Evolutionary conservation across 2,329 filamentous ascomycete genomes (phyloP).

Genomic region (Tricladium varicosporioides): DNA sequence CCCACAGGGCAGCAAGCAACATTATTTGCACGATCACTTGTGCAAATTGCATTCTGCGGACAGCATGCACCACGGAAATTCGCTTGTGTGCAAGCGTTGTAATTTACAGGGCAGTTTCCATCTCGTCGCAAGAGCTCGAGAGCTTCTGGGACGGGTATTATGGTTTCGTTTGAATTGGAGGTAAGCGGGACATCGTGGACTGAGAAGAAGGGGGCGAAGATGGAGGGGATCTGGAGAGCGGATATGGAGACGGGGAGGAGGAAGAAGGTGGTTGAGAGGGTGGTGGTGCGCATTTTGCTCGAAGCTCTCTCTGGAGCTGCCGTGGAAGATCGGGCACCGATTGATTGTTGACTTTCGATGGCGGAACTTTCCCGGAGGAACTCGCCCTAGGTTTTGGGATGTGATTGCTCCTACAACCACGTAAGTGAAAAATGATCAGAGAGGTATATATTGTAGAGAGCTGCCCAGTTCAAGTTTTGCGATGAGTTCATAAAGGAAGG

Average conservation of each 20-base stretch:
- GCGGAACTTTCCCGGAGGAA: not conserved
- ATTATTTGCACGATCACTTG: slow-evolving; percentile 29
- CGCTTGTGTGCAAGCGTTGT: slow-evolving; percentile 31
- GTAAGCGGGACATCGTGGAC: slow-evolving; percentile 11
- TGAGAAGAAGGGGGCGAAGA: slow-evolving; percentile 27
- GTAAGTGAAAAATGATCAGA: slow-evolving; percentile 3
- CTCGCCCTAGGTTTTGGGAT: not conserved
- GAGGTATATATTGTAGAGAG: not conserved
- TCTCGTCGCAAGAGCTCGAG: slow-evolving; percentile 31
- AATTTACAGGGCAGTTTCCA: slow-evolving; percentile 31
- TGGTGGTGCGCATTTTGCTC: slow-evolving; percentile 20
- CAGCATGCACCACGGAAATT: slow-evolving; percentile 32
- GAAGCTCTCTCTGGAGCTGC: not conserved
- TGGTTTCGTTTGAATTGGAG: slow-evolving; percentile 22
- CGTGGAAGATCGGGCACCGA: not conserved
- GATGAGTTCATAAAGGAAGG: not conserved
- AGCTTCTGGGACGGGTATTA: slow-evolving; percentile 10
- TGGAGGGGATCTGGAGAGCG: slow-evolving; percentile 28
- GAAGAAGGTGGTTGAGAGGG: slow-evolving; percentile 14
- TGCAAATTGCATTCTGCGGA: slow-evolving; percentile 28
- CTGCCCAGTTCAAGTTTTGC: slow-evolving; percentile 4
- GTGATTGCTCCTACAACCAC: slow-evolving; percentile 1
- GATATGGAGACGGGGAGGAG: slow-evolving; percentile 18
- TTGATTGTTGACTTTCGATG: slow-evolving; percentile 13
- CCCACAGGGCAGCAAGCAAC: slow-evolving; percentile 36